A percentile compares a stretch with the other conserved stretches of the same genome.
Evolutionary conservation across 2,329 filamentous ascomycete genomes (phyloP).

Genomic region (Ophiostoma sp.): DNA sequence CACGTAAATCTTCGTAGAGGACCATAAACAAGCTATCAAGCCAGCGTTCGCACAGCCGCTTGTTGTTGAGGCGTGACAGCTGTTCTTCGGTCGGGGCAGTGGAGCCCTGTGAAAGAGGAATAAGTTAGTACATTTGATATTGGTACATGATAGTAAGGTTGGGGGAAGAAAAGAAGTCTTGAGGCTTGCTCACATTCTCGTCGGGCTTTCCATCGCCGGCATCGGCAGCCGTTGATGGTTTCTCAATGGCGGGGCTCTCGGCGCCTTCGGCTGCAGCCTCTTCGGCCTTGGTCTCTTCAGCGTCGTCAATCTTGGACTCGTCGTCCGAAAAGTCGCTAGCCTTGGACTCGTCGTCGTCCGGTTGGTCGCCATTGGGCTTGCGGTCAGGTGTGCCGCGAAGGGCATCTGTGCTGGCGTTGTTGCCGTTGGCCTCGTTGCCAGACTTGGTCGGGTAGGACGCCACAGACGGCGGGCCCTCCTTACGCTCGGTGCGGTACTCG

Average conservation of each 20-base stretch:
- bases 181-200: conserved; percentile 60
- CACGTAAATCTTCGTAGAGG: conserved; percentile 92
- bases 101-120: conserved; percentile 46
- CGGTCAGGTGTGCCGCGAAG: conserved; percentile 69
- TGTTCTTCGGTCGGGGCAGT: conserved; percentile 63
- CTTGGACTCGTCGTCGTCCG: conserved; percentile 34
- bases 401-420: conserved; percentile 77
- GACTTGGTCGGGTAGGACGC: conserved; percentile 54
- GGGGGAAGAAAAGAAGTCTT: no score
- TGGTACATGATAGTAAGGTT: not conserved
- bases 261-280: conserved; percentile 22
- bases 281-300: conserved; percentile 30
- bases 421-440: conserved; percentile 45
- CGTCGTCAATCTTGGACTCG: conserved; percentile 34
- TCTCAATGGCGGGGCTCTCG: conserved; percentile 60
- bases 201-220: conserved; percentile 76
- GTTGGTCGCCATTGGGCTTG: conserved; percentile 49
- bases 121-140: not conserved
- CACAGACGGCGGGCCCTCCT: conserved; percentile 51
- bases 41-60: conserved; percentile 95
- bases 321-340: conserved; percentile 28
- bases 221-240: conserved; percentile 75
- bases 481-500: conserved; percentile 89
- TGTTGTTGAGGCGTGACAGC: conserved; percentile 92
- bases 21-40: conserved; percentile 99